Conservation (phyloP, 768 basidiomycete genomes). For the Leccinellum luteum region DNA sequence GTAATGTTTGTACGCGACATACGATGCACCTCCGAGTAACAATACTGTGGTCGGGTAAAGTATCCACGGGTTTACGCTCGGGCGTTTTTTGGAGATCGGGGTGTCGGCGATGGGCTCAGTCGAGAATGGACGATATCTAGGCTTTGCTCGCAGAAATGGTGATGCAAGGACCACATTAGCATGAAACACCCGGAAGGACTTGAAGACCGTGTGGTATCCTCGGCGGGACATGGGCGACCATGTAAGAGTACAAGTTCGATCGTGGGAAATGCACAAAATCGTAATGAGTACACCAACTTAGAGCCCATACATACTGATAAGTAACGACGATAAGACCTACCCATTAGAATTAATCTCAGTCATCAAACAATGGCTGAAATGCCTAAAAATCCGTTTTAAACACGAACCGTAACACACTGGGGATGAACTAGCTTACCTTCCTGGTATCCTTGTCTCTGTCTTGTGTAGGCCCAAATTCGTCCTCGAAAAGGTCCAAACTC, state of each 20-base stretch:
- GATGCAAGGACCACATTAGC: slow-evolving; percentile 1
- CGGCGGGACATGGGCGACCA: slow-evolving; percentile 16
- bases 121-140: slow-evolving; percentile 11
- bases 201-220: slow-evolving; percentile 13
- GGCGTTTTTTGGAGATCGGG: slow-evolving; percentile 3
- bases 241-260: neutral
- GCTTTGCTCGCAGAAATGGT: slow-evolving; percentile 4
- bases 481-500: slow-evolving; percentile 31
- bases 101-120: neutral
- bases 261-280: neutral
- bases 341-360: slow-evolving; percentile 14
- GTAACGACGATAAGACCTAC: too few species aligned
- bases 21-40: slow-evolving; percentile 31
- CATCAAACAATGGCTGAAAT: slow-evolving; percentile 35
- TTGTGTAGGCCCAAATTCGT: slow-evolving; percentile 35
- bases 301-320: too few species aligned
- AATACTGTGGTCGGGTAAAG: slow-evolving; percentile 25
- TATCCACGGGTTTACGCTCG: slow-evolving; percentile 19
- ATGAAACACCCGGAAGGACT: slow-evolving; percentile 8
- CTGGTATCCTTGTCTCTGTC: slow-evolving; percentile 18
- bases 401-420: neutral
- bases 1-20: slow-evolving; percentile 60
- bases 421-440: slow-evolving; percentile 22
- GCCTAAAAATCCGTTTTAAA: slow-evolving; percentile 11
- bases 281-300: too few species aligned